Evolutionary conservation across 129 eudicot genomes (phyloP).

Genomic region (Flaveria linearis): DNA sequence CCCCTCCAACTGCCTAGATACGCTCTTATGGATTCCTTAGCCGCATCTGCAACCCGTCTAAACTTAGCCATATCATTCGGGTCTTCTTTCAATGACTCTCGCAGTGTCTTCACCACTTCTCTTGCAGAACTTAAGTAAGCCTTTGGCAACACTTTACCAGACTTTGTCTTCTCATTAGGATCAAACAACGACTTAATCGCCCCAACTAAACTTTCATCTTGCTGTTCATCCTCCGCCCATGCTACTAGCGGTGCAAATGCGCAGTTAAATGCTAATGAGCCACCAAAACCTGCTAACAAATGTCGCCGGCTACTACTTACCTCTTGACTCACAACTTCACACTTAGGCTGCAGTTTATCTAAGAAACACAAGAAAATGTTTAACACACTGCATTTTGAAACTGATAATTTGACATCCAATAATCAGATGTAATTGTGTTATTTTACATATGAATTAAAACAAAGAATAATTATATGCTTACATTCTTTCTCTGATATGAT

Average conservation of each 20-base stretch:
- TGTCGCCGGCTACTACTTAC: conserved; percentile 39
- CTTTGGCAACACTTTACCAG: conserved; percentile 91
- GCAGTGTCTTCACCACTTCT: conserved; percentile 82
- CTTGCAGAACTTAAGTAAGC: conserved; percentile 89
- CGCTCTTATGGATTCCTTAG: conserved; percentile 80
- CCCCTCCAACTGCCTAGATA: conserved; percentile 83
- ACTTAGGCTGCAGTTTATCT: conserved; percentile 44
- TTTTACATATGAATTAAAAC: neutral
- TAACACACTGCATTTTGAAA: neutral
- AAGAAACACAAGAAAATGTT: conserved; percentile 8
- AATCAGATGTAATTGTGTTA: neutral
- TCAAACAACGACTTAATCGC: conserved; percentile 71
- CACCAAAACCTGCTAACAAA: conserved; percentile 37
- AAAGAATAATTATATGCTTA: conserved; percentile 20
- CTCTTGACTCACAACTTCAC: conserved; percentile 27
- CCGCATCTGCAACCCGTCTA: conserved; percentile 90
- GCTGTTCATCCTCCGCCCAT: conserved; percentile 53
- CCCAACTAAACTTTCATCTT: conserved; percentile 66
- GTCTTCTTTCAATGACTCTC: conserved; percentile 76
- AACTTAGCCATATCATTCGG: conserved; percentile 76
- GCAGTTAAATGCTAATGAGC: conserved; percentile 38
- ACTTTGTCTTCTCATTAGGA: conserved; percentile 90
- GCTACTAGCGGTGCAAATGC: conserved; percentile 41
- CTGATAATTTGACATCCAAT: neutral
- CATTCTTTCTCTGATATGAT: conserved; percentile 31